Evolutionary conservation across 805 yeast genomes (phyloP), one percentile per base, ranked within the genome.

Genomic region (Candida adriatica): DNA sequence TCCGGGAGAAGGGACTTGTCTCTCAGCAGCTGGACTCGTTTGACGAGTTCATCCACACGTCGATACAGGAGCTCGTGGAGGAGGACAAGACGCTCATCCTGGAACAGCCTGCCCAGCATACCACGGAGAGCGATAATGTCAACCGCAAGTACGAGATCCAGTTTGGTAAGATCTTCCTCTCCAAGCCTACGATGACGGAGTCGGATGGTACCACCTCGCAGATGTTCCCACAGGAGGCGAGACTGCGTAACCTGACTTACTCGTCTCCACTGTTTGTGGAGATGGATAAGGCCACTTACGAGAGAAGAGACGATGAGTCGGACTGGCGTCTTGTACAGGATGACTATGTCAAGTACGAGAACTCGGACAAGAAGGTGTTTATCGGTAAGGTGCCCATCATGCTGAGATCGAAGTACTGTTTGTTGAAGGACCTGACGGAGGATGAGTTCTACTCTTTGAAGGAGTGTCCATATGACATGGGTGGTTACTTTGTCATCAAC

Each of bases 201-300:
- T 95, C 97, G 13, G 99, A 92, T 64, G 99, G 99, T 66, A 87
- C 95, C n/a, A 90, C 97, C n/a, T 90, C 87, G 52, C 94, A 95
- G 10, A 77, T 92, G 79, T 84, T 84, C 55, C 98, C 99, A 8
- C 98, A 94, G 62, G 99, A 92, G 59, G 97, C 98, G 6, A 75
- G 99, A 50, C 70, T 92, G 43, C 79, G 99, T 63, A 92, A 92
- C 57, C 70, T 92, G 62, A 92, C 99, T 0, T 92, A 92, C 57
- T 85, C 96, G 5, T 85, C 96, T 19, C 96, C 97, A 23, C 70
- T 92, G 31, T 92, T 92, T 51, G 96, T 92, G 17, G 97, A 92
- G 55, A 90, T 92, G 83, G 76, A 83, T 49, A 92, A 92, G 61
- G 74, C 82, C 45, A 92, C 92, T 14, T 75, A 85, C 53, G 83